Evolutionary conservation across 345 rosid genomes (phyloP).

Genomic region (Dimocarpus longan): DNA sequence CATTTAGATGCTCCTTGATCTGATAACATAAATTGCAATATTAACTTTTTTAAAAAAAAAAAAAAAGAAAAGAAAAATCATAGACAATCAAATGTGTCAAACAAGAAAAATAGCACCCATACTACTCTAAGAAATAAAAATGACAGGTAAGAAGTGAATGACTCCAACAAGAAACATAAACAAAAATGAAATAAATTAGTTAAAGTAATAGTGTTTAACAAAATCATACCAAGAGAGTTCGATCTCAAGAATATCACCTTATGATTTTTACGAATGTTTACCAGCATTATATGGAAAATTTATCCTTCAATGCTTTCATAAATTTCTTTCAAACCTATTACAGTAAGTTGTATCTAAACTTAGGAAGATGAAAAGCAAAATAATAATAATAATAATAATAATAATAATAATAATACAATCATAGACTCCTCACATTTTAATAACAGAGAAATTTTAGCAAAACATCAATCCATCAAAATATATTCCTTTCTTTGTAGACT

Average conservation of each 20-base stretch:
- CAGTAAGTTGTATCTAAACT: too few relatives aligned
- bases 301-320: not conserved
- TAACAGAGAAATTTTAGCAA: not conserved
- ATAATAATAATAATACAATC: too few relatives aligned
- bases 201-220: not conserved
- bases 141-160: not conserved
- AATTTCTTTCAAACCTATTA: not conserved
- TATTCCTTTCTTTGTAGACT: not conserved
- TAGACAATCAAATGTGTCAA: not conserved
- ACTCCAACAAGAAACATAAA: not conserved
- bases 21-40: constrained; percentile 27
- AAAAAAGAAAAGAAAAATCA: not conserved
- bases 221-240: not conserved
- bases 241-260: not conserved
- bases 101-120: not conserved
- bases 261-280: not conserved
- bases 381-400: too few relatives aligned
- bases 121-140: not conserved
- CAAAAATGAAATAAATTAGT: not conserved
- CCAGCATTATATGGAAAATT: not conserved
- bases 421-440: not conserved
- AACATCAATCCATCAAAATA: not conserved
- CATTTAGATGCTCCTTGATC: constrained; percentile 80
- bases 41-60: not conserved
- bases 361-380: too few relatives aligned